Percentiles rank a stretch among this genome's conserved stretches.
Evolutionary conservation across 108 stramenopile species (phyloP).

Genomic region (Parietichytrium sp.): DNA sequence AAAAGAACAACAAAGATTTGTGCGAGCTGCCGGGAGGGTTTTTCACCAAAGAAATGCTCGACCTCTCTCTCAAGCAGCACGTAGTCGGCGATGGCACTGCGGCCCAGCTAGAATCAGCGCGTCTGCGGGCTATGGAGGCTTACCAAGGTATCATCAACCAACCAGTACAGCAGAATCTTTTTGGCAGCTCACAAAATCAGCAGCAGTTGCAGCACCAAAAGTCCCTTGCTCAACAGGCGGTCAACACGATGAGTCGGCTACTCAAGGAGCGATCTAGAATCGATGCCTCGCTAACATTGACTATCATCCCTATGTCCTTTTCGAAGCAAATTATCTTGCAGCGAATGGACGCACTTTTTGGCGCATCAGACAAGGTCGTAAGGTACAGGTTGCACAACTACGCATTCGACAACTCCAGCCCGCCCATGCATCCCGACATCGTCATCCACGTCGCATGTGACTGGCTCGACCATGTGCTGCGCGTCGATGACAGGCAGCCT

Average conservation of each 20-base stretch:
- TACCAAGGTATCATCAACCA: no score
- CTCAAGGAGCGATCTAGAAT: not conserved
- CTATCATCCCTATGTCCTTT: no score
- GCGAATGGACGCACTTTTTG: no score
- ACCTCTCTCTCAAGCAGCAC: not conserved
- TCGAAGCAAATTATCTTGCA: no score
- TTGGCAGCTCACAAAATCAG: not conserved
- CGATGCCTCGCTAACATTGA: not conserved
- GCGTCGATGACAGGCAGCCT: not conserved
- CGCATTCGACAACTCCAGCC: not conserved
- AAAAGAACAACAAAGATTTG: not conserved
- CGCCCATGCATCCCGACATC: not conserved
- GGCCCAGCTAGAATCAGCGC: slow-evolving; percentile 4
- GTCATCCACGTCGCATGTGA: not conserved
- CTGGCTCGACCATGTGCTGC: not conserved
- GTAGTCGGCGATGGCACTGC: not conserved
- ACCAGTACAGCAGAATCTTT: no score
- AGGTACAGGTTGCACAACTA: slow-evolving; percentile 20
- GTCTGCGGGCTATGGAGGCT: not conserved
- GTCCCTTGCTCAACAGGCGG: not conserved
- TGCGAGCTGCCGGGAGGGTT: not conserved
- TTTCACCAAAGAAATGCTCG: not conserved
- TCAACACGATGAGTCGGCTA: not conserved
- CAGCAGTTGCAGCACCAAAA: slow-evolving; percentile 30
- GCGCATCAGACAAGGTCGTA: no score